These are phyloP conservation scores for Coprinellus aureogranulatus DNA, from an alignment of 768 basidiomycete genomes.

Conservation along the genomic window DNA sequence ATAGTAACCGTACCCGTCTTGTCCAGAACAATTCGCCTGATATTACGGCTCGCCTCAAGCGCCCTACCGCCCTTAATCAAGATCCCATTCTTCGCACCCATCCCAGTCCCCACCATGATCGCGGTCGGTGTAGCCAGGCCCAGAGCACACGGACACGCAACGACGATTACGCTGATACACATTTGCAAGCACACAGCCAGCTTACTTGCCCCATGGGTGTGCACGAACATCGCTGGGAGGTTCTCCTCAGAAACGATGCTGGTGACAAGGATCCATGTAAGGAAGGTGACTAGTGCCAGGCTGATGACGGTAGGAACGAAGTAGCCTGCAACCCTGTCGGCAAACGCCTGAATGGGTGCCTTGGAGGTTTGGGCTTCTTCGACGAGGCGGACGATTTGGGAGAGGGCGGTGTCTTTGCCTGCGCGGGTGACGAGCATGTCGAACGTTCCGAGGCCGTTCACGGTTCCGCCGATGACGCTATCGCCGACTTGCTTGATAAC, in stretches of 20 bases:
- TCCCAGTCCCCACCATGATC: slow-evolving; percentile 98
- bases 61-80: slow-evolving; percentile 97
- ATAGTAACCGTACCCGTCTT: slow-evolving; percentile 98
- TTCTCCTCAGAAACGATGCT: slow-evolving; percentile 49
- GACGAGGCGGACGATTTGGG: slow-evolving; percentile 95
- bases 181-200: slow-evolving; percentile 92
- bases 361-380: slow-evolving; percentile 98
- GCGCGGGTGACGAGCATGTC: slow-evolving; percentile 95
- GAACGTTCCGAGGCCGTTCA: slow-evolving; percentile 96
- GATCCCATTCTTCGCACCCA: slow-evolving; percentile 96
- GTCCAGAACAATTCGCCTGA: slow-evolving; percentile 85
- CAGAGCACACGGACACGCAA: slow-evolving; percentile 96
- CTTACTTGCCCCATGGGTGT: slow-evolving; percentile 75
- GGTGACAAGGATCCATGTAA: slow-evolving; percentile 78
- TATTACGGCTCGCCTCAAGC: slow-evolving; percentile 82
- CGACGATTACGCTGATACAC: slow-evolving; percentile 96
- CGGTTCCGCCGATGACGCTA: slow-evolving; percentile 90
- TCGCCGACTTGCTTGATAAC: slow-evolving; percentile 83
- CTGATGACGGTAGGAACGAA: slow-evolving; percentile 92
- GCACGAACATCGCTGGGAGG: slow-evolving; percentile 81
- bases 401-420: slow-evolving; percentile 92
- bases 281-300: slow-evolving; percentile 78
- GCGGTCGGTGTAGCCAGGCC: slow-evolving; percentile 96
- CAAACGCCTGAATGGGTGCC: slow-evolving; percentile 96
- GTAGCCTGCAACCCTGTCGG: slow-evolving; percentile 89